These are phyloP conservation scores for Carex kokanica DNA, from an alignment of 176 grass and related monocot species.

Conservation along the genomic window DNA sequence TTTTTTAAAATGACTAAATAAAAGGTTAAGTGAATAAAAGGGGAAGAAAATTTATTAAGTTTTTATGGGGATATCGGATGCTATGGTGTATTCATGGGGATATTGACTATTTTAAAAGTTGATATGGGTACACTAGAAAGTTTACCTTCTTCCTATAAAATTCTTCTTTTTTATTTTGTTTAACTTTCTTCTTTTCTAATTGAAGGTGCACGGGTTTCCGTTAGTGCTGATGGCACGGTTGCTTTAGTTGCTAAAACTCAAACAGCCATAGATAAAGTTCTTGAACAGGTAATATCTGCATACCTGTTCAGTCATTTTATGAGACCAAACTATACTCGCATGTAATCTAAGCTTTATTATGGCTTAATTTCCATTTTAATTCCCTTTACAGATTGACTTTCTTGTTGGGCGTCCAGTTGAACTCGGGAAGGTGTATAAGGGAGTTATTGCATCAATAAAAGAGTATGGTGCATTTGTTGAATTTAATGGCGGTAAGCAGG, in stretches of 20 bases:
- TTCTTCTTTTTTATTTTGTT: not conserved
- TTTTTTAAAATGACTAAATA: too few relatives aligned
- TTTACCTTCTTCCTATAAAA: not conserved
- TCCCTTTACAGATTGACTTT: conserved; percentile 62
- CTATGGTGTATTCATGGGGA: too few relatives aligned
- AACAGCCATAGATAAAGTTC: conserved; percentile 79
- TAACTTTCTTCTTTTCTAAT: not conserved
- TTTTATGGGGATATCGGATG: too few relatives aligned
- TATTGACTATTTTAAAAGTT: too few relatives aligned
- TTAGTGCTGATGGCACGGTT: conserved; percentile 69
- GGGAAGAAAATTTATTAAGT: too few relatives aligned
- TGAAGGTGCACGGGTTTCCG: conserved; percentile 69
- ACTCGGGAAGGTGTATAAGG: conserved; percentile 77
- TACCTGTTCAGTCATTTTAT: not conserved
- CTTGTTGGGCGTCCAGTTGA: conserved; percentile 86
- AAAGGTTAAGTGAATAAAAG: too few relatives aligned
- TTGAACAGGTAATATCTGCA: conserved; percentile 66
- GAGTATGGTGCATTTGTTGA: conserved; percentile 98
- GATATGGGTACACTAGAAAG: too few relatives aligned
- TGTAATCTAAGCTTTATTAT: not conserved
- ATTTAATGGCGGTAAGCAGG: conserved; percentile 95
- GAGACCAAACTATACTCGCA: not conserved
- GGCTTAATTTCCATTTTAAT: not conserved
- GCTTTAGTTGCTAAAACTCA: conserved; percentile 97
- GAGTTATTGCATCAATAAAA: conserved; percentile 77